These are phyloP conservation scores for Delitschia confertaspora DNA, from an alignment of 495 filamentous ascomycete species.

Conservation along the genomic window DNA sequence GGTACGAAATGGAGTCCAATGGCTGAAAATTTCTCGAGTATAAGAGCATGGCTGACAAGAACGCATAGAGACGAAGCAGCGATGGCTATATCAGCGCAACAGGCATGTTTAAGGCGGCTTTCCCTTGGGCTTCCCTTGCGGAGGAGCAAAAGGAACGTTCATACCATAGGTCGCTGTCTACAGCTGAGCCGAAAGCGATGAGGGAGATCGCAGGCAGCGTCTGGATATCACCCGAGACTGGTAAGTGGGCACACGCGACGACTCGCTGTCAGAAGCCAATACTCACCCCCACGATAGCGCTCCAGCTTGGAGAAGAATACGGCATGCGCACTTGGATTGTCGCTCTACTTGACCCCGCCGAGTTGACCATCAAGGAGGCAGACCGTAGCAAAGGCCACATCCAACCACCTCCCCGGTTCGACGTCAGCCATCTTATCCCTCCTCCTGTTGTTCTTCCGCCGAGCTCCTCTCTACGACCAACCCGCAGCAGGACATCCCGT, in stretches of 20 bases:
- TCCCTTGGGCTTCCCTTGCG: conserved; percentile 76
- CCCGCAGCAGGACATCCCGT: conserved; percentile 36
- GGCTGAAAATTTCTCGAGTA: not conserved
- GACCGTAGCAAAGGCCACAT: conserved; percentile 39
- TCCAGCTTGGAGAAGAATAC: conserved; percentile 77
- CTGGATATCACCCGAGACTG: conserved; percentile 80
- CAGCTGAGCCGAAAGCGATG: conserved; percentile 80
- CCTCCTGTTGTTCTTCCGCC: conserved; percentile 33
- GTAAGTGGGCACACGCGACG: conserved; percentile 40
- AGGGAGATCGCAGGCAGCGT: conserved; percentile 96
- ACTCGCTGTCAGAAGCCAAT: conserved; percentile 9
- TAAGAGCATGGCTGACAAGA: conserved; percentile 13
- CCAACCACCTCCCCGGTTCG: conserved; percentile 36
- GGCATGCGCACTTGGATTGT: conserved; percentile 77
- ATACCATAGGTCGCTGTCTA: conserved; percentile 66
- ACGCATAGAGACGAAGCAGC: conserved; percentile 65
- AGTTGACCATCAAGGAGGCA: conserved; percentile 47
- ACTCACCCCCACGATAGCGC: conserved; percentile 45
- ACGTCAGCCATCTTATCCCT: conserved; percentile 35
- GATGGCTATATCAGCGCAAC: conserved; percentile 94
- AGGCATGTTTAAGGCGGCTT: conserved; percentile 99
- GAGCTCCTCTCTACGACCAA: conserved; percentile 29
- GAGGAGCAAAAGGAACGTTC: conserved; percentile 84
- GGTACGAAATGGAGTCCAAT: too few relatives aligned
- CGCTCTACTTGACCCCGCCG: conserved; percentile 74